phyloP scores from a whole-genome alignment of 2,329 filamentous ascomycete species.

The Cordyceps fumosorosea region DNA sequence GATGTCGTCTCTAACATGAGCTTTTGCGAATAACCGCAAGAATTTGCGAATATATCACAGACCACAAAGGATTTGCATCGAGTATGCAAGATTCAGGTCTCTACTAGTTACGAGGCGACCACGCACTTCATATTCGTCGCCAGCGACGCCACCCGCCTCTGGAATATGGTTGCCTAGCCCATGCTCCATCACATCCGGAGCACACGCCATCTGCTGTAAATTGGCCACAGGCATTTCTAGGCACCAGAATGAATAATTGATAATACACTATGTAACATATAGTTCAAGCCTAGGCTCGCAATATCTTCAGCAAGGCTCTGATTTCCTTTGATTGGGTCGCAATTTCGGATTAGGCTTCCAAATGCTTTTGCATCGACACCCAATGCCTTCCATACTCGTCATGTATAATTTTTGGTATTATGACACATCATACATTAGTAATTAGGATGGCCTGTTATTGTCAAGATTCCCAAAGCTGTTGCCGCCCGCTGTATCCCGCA shows the following conservation, averaged over 20 bases:
- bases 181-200: conserved; percentile 4
- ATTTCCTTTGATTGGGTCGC: background rate
- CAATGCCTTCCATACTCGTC: background rate
- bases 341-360: background rate
- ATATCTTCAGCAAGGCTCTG: background rate
- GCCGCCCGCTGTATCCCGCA: background rate
- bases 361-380: background rate
- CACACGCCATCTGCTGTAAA: background rate
- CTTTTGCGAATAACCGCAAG: background rate
- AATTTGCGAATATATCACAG: background rate
- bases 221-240: background rate
- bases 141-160: background rate
- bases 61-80: background rate
- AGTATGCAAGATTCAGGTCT: background rate
- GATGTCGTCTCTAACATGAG: background rate
- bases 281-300: too few species aligned
- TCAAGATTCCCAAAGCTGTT: background rate
- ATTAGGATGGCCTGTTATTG: background rate
- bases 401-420: background rate
- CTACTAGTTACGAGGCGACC: background rate
- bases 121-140: conserved; percentile 9
- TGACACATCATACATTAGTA: background rate
- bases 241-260: background rate
- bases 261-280: too few species aligned
- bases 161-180: conserved; percentile 1